Percentiles rank a stretch among this genome's conserved stretches.
These are phyloP conservation scores for Lyophyllum decastes DNA, from an alignment of 768 basidiomycete genomes.

Conservation along the genomic window DNA sequence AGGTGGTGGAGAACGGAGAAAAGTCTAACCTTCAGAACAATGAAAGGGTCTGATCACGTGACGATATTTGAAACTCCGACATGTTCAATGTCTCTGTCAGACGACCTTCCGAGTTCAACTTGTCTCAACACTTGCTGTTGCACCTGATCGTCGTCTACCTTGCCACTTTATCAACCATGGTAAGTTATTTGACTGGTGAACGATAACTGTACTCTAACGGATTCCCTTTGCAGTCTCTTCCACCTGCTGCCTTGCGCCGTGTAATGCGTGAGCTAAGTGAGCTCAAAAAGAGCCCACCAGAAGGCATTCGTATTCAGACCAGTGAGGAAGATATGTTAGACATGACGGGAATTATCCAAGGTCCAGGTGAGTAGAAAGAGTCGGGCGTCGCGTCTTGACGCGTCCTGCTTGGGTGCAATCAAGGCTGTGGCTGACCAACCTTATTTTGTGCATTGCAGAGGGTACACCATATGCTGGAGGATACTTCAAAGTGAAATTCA, in stretches of 20 bases:
- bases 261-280: conserved; percentile 85
- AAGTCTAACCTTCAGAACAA: neutral
- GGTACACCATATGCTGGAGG: conserved; percentile 70
- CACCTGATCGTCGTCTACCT: neutral
- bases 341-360: conserved; percentile 85
- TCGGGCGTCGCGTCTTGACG: conserved; percentile 17
- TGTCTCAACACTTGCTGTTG: conserved; percentile 9
- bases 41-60: neutral
- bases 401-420: conserved; percentile 10
- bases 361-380: conserved; percentile 66
- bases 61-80: conserved; percentile 9
- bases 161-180: conserved; percentile 13
- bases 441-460: conserved; percentile 33
- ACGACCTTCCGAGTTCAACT: neutral
- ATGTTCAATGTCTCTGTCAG: neutral
- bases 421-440: conserved; percentile 26
- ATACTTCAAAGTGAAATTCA: conserved; percentile 77
- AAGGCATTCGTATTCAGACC: conserved; percentile 87
- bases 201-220: neutral
- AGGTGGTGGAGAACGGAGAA: neutral
- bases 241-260: conserved; percentile 72
- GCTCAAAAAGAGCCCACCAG: conserved; percentile 80
- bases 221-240: conserved; percentile 33
- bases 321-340: conserved; percentile 89
- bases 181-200: neutral